A percentile compares a stretch with the other conserved stretches of the same genome.
Conservation (phyloP, 371 early-diverging fungal genomes). For the Zychaea mexicana region DNA sequence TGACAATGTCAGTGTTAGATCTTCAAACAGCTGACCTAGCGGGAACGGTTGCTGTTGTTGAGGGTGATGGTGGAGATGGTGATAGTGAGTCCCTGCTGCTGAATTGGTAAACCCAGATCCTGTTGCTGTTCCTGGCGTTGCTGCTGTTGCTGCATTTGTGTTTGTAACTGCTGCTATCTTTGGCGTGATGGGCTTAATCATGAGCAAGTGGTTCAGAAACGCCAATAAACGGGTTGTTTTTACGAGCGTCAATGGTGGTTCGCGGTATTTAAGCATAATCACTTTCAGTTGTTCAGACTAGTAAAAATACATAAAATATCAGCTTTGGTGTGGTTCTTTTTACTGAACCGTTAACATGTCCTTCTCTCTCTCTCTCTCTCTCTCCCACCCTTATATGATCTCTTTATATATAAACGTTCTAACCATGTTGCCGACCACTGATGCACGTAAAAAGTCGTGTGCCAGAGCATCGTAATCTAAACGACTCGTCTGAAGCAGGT, state of each 20-base stretch:
- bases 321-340: too few relatives aligned
- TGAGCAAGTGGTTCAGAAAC: constrained; percentile 41
- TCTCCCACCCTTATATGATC: neutral
- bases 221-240: constrained; percentile 44
- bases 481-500: constrained; percentile 24
- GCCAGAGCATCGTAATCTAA: constrained; percentile 40
- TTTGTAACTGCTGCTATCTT: neutral
- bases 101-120: neutral
- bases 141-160: neutral
- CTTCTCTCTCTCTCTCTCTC: neutral
- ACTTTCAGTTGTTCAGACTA: constrained; percentile 47
- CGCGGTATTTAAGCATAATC: constrained; percentile 43
- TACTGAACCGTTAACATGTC: too few relatives aligned
- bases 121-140: neutral
- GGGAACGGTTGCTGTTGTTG: constrained; percentile 26
- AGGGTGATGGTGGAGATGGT: neutral
- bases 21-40: constrained; percentile 39
- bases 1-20: constrained; percentile 38
- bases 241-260: constrained; percentile 40
- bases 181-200: constrained; percentile 28
- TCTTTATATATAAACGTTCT: neutral
- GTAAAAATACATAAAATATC: too few relatives aligned
- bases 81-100: neutral
- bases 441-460: constrained; percentile 39
- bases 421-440: constrained; percentile 33